Evolutionary conservation across 257 asterid species (phyloP).

Genomic region (Misopates orontium): DNA sequence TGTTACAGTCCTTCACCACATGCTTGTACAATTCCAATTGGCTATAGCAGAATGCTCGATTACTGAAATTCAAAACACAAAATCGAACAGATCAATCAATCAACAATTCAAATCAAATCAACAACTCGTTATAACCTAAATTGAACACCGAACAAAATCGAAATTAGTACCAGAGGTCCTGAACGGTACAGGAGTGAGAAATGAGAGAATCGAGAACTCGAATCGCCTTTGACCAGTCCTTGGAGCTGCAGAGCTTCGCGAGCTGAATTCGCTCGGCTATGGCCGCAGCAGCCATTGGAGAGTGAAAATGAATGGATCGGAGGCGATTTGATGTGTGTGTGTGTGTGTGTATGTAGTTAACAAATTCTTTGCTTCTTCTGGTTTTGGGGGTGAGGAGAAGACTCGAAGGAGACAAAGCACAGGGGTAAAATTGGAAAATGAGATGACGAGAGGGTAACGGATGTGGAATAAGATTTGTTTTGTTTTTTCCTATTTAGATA

Average conservation of each 20-base stretch:
- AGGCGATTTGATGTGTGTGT: too few relatives aligned
- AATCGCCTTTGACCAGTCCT: constrained; percentile 98
- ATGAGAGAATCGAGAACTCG: constrained; percentile 89
- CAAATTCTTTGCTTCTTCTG: constrained; percentile 5
- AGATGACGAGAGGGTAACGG: background rate
- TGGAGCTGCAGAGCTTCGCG: constrained; percentile 80
- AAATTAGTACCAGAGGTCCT: constrained; percentile 83
- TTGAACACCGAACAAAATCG: background rate
- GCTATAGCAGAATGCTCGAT: constrained; percentile 95
- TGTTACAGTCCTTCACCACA: constrained; percentile 85
- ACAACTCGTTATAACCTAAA: constrained; percentile 2
- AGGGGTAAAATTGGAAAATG: background rate
- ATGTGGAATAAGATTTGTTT: too few relatives aligned
- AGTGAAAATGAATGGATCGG: too few relatives aligned
- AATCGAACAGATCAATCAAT: constrained; percentile 33
- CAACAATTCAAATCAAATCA: constrained; percentile 23
- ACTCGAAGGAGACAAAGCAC: background rate
- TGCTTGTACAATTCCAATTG: constrained; percentile 98
- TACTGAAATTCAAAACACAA: constrained; percentile 44
- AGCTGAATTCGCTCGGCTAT: constrained; percentile 72
- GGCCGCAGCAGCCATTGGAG: constrained; percentile 60
- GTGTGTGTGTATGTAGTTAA: too few relatives aligned
- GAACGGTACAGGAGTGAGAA: constrained; percentile 58
- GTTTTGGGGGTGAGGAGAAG: background rate
- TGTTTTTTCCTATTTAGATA: too few relatives aligned